Percentiles rank a stretch among this genome's conserved stretches.
Conservation (phyloP, 2,329 filamentous ascomycete species). For the Biscogniauxia mediterranea region DNA sequence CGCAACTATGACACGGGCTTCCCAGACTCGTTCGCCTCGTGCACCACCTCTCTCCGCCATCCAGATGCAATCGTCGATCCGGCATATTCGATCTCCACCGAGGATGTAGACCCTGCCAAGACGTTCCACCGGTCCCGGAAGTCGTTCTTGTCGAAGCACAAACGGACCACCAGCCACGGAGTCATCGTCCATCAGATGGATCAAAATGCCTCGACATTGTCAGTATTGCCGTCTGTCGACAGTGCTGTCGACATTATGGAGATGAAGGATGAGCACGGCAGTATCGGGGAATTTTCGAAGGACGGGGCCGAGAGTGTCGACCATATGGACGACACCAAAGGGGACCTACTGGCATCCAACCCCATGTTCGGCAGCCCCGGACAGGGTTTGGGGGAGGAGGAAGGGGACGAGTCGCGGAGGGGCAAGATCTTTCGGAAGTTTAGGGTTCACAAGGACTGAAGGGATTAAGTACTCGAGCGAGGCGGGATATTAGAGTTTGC, state of each 20-base stretch:
- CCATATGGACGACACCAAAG: slow-evolving; percentile 17
- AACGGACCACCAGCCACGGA: slow-evolving; percentile 47
- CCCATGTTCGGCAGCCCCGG: slow-evolving; percentile 18
- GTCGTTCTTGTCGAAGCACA: slow-evolving; percentile 47
- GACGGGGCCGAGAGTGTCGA: slow-evolving; percentile 40
- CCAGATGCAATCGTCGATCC: slow-evolving; percentile 59
- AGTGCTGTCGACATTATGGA: slow-evolving; percentile 22
- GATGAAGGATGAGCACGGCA: slow-evolving; percentile 15
- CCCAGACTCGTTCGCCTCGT: slow-evolving; percentile 35
- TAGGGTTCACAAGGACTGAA: slow-evolving; percentile 22
- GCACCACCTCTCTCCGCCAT: slow-evolving; percentile 61
- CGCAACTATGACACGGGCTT: slow-evolving; percentile 34
- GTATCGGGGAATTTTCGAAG: slow-evolving; percentile 27
- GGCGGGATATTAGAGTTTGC: neutral
- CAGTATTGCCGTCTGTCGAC: slow-evolving; percentile 20
- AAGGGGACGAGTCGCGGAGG: slow-evolving; percentile 18
- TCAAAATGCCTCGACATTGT: slow-evolving; percentile 18
- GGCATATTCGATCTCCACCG: slow-evolving; percentile 54
- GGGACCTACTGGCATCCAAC: slow-evolving; percentile 15
- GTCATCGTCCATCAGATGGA: slow-evolving; percentile 39
- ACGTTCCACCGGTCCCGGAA: slow-evolving; percentile 44
- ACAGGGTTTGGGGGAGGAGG: slow-evolving; percentile 10
- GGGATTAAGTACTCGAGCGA: slow-evolving; percentile 1
- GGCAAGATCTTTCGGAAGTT: slow-evolving; percentile 25
- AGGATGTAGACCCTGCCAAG: slow-evolving; percentile 47